Percentiles rank a stretch among this genome's conserved stretches.
Evolutionary conservation across 2,329 filamentous ascomycete genomes (phyloP).

Genomic region (Apiospora pterosperma): DNA sequence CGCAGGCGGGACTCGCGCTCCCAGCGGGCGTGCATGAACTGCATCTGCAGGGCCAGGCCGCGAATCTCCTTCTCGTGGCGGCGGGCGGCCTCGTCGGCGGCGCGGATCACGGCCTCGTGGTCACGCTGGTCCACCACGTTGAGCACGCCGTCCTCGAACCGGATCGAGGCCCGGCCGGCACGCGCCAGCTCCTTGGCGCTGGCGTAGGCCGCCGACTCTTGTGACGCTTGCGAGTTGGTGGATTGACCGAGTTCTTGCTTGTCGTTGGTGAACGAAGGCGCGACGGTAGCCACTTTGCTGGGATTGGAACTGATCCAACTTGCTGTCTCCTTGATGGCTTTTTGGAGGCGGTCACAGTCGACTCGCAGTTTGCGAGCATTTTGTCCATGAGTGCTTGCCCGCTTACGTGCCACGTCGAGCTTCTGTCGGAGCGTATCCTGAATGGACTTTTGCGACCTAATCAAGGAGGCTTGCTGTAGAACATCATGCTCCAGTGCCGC

Average conservation of each 20-base stretch:
- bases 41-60: slow-evolving; percentile 83
- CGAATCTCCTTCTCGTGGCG: slow-evolving; percentile 72
- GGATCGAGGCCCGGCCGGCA: slow-evolving; percentile 17
- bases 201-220: slow-evolving; percentile 15
- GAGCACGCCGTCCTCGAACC: slow-evolving; percentile 42
- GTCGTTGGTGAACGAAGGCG: slow-evolving; percentile 12
- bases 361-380: slow-evolving; percentile 52
- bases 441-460: slow-evolving; percentile 53
- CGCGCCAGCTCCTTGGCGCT: slow-evolving; percentile 24
- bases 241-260: slow-evolving; percentile 20
- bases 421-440: slow-evolving; percentile 62
- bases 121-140: slow-evolving; percentile 37
- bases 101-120: slow-evolving; percentile 49
- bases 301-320: slow-evolving; percentile 25
- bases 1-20: slow-evolving; percentile 78
- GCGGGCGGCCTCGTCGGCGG: slow-evolving; percentile 60
- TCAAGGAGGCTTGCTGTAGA: slow-evolving; percentile 62
- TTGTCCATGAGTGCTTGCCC: slow-evolving; percentile 54
- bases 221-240: slow-evolving; percentile 14
- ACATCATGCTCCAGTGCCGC: slow-evolving; percentile 73
- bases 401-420: slow-evolving; percentile 65
- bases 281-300: slow-evolving; percentile 12
- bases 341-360: slow-evolving; percentile 45
- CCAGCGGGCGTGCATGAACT: slow-evolving; percentile 82
- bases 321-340: slow-evolving; percentile 33